phyloP scores from a whole-genome alignment of 805 yeast genomes.

The Lachancea waltii region DNA sequence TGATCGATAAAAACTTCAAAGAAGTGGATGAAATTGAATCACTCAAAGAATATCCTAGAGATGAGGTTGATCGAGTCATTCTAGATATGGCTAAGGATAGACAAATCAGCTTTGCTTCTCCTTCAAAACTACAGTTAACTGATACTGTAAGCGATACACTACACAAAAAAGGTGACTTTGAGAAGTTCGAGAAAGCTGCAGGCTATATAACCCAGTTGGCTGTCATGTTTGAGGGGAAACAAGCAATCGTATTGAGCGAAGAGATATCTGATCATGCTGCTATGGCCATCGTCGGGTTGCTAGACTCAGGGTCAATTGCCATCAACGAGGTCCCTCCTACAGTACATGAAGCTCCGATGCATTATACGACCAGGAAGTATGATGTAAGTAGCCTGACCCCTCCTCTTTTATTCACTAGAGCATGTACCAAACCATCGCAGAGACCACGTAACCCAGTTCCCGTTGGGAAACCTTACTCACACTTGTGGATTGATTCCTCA shows the following conservation, averaged over 20 bases:
- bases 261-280: slow-evolving; percentile 56
- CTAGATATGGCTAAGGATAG: slow-evolving; percentile 43
- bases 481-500: slow-evolving; percentile 62
- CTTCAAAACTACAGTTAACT: slow-evolving; percentile 34
- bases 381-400: slow-evolving; percentile 57
- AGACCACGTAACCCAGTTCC: slow-evolving; percentile 41
- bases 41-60: slow-evolving; percentile 40
- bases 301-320: slow-evolving; percentile 38
- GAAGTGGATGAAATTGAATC: slow-evolving; percentile 27
- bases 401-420: slow-evolving; percentile 42
- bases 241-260: slow-evolving; percentile 51
- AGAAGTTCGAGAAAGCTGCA: slow-evolving; percentile 41
- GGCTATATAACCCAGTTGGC: slow-evolving; percentile 40
- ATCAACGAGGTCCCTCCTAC: slow-evolving; percentile 51
- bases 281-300: slow-evolving; percentile 51
- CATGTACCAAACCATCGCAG: slow-evolving; percentile 7
- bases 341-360: slow-evolving; percentile 42
- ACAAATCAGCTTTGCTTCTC: slow-evolving; percentile 48
- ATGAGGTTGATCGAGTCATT: slow-evolving; percentile 41
- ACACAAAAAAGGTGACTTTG: slow-evolving; percentile 26
- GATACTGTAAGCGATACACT: slow-evolving; percentile 19
- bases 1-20: slow-evolving; percentile 22
- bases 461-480: slow-evolving; percentile 52
- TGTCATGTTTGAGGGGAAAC: slow-evolving; percentile 37
- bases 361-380: slow-evolving; percentile 70